A percentile compares a stretch with the other conserved stretches of the same genome.
Evolutionary conservation across 1,139 yeast species (phyloP).

Genomic region (Candida sojae): DNA sequence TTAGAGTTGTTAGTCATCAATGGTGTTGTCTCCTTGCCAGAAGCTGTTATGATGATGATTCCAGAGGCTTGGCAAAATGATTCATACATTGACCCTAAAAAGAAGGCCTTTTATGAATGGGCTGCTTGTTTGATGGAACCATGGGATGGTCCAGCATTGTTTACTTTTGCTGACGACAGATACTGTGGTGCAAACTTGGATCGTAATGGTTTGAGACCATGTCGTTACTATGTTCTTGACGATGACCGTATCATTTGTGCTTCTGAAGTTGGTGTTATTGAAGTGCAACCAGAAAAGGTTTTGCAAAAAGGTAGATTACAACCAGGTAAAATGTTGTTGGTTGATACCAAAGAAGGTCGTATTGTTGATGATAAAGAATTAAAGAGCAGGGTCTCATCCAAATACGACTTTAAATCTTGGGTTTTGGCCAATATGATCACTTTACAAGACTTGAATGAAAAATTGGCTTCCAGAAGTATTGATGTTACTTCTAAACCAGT

Average conservation of each 20-base stretch:
- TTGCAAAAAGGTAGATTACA: slow-evolving; percentile 90
- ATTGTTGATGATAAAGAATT: slow-evolving; percentile 92
- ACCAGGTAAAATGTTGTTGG: slow-evolving; percentile 95
- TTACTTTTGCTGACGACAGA: slow-evolving; percentile 96
- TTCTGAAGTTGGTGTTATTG: slow-evolving; percentile 96
- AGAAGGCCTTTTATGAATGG: slow-evolving; percentile 97
- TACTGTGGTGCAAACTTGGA: slow-evolving; percentile 98
- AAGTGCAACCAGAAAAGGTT: slow-evolving; percentile 79
- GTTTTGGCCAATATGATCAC: slow-evolving; percentile 81
- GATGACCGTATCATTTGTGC: slow-evolving; percentile 98
- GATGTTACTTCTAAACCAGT: slow-evolving; percentile 27
- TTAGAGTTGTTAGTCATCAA: slow-evolving; percentile 87
- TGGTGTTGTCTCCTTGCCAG: slow-evolving; percentile 91
- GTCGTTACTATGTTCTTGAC: slow-evolving; percentile 93
- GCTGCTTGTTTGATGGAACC: slow-evolving; percentile 99
- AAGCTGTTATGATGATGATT: slow-evolving; percentile 94
- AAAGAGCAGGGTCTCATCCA: slow-evolving; percentile 76
- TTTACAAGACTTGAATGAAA: slow-evolving; percentile 69
- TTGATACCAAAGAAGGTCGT: slow-evolving; percentile 90
- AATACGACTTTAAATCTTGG: slow-evolving; percentile 95
- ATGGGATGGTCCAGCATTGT: slow-evolving; percentile 99
- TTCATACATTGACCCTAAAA: slow-evolving; percentile 80
- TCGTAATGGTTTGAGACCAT: slow-evolving; percentile 96
- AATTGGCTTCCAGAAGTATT: slow-evolving; percentile 54
- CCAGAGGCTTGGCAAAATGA: slow-evolving; percentile 99